These are phyloP conservation scores for Ottelia alismoides DNA, from an alignment of 106 monocot species.

Conservation along the genomic window DNA sequence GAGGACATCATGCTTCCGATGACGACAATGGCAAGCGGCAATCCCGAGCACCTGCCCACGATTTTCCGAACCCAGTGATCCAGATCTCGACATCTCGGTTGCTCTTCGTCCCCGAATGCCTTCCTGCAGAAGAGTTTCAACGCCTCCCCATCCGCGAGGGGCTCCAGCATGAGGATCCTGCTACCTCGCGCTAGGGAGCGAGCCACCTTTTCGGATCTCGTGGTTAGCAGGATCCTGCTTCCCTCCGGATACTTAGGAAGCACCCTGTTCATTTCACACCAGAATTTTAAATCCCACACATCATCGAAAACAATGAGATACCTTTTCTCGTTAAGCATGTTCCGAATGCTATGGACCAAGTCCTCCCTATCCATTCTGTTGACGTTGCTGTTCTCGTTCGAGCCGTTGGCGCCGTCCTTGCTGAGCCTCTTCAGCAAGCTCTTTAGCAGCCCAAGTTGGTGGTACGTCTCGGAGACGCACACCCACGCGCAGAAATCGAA, in stretches of 20 bases:
- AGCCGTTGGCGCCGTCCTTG: too few relatives aligned
- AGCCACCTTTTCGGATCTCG: neutral
- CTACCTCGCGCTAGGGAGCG: neutral
- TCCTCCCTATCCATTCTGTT: neutral
- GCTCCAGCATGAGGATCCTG: neutral
- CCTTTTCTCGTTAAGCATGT: neutral
- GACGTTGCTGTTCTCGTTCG: neutral
- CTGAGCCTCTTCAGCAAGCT: neutral
- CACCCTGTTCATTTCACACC: neutral
- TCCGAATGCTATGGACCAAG: neutral
- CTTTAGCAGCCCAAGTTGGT: neutral
- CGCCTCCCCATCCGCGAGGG: neutral
- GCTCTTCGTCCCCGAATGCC: neutral
- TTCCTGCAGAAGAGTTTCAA: neutral
- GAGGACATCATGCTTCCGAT: neutral
- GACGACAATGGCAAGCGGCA: neutral
- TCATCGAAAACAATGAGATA: neutral
- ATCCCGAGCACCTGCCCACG: neutral
- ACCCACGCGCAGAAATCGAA: neutral
- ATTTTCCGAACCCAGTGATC: neutral
- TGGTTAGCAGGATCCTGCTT: neutral
- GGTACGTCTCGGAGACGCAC: neutral
- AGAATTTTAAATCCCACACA: neutral
- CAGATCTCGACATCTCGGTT: neutral
- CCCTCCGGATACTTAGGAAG: neutral